Percentiles rank a stretch among this genome's conserved stretches.
These are phyloP conservation scores for Cryphonectria carpinicola DNA, from an alignment of 2,329 filamentous ascomycete genomes.

Conservation along the genomic window DNA sequence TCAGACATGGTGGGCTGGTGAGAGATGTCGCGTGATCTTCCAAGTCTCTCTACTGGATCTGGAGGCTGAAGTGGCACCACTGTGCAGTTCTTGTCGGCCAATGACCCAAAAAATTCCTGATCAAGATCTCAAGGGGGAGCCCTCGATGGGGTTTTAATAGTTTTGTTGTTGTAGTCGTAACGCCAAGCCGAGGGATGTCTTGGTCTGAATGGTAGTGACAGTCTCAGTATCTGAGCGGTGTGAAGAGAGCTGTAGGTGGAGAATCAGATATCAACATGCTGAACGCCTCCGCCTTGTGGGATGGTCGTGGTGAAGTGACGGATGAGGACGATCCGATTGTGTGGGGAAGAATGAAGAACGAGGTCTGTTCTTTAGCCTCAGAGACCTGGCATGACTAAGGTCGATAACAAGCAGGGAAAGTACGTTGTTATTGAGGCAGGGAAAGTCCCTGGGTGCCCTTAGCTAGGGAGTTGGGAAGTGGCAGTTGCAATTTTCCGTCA, in stretches of 20 bases:
- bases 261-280: slow-evolving; percentile 12
- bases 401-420: background rate
- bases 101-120: background rate
- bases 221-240: background rate
- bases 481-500: background rate
- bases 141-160: too few relatives aligned
- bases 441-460: background rate
- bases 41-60: background rate
- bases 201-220: background rate
- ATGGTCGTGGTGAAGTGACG: background rate
- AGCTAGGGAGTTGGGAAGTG: background rate
- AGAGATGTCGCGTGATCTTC: background rate
- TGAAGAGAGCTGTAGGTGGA: slow-evolving; percentile 2
- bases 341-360: background rate
- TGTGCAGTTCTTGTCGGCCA: background rate
- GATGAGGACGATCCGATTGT: background rate
- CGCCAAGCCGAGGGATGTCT: background rate
- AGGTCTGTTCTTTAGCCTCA: background rate
- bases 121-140: background rate
- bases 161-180: background rate
- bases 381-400: background rate
- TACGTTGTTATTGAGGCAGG: background rate
- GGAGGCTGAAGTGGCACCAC: slow-evolving; percentile 5
- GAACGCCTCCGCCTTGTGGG: background rate
- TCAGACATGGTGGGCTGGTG: slow-evolving; percentile 20